Percentiles rank a stretch among this genome's conserved stretches.
phyloP scores from a whole-genome alignment of 2,329 filamentous ascomycete species.

The Aspergillus novofumigatus region DNA sequence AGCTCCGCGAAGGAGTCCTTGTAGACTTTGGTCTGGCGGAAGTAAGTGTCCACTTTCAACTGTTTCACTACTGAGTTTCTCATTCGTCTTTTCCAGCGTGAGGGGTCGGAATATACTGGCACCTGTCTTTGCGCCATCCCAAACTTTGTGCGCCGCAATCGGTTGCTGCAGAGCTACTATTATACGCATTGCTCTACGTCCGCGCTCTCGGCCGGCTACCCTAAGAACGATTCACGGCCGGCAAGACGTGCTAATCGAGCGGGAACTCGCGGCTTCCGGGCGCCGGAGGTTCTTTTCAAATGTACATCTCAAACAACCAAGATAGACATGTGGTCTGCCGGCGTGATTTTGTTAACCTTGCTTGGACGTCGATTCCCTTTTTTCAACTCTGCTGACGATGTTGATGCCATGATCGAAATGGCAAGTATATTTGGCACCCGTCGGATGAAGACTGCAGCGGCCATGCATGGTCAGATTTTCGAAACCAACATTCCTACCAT shows the following conservation, averaged over 20 bases:
- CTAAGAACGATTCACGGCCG: conserved; percentile 82
- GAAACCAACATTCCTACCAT: conserved; percentile 92
- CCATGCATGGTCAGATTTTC: conserved; percentile 85
- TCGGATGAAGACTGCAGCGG: conserved; percentile 76
- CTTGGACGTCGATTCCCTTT: conserved; percentile 91
- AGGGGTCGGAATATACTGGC: conserved; percentile 46
- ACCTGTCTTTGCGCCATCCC: conserved; percentile 74
- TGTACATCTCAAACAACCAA: conserved; percentile 91
- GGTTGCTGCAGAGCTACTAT: conserved; percentile 55
- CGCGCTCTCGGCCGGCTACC: conserved; percentile 63
- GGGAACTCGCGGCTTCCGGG: conserved; percentile 90
- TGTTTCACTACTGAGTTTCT: not conserved
- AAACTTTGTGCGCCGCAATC: conserved; percentile 56
- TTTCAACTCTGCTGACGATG: conserved; percentile 97
- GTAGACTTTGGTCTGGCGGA: conserved; percentile 99
- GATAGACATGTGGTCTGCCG: conserved; percentile 95
- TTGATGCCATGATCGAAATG: conserved; percentile 96
- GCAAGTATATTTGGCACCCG: conserved; percentile 86
- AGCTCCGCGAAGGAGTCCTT: conserved; percentile 72
- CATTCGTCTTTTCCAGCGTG: conserved; percentile 39
- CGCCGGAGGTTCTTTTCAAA: conserved; percentile 94
- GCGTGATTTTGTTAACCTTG: conserved; percentile 95
- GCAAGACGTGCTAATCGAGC: conserved; percentile 90
- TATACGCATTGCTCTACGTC: conserved; percentile 46
- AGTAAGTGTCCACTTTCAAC: conserved; percentile 25